Percentiles rank a stretch among this genome's conserved stretches.
Evolutionary conservation across 2,329 filamentous ascomycete genomes (phyloP).

Genomic region (Bipolaris victoriae): DNA sequence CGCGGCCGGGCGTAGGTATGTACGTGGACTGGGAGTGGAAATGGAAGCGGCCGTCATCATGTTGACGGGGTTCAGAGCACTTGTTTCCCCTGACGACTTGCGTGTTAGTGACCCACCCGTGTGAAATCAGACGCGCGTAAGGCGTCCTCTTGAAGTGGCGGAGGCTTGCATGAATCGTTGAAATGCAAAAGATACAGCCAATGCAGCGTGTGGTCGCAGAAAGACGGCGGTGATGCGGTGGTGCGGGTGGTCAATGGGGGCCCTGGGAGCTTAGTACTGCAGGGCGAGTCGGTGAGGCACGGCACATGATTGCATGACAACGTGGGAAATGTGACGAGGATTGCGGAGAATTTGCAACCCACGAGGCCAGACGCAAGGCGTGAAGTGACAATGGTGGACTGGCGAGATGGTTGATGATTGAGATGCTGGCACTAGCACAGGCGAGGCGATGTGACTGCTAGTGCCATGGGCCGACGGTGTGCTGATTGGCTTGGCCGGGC

Average conservation of each 20-base stretch:
- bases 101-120: neutral
- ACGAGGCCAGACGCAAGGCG: slow-evolving; percentile 16
- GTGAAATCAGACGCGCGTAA: neutral
- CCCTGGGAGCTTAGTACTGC: neutral
- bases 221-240: slow-evolving; percentile 18
- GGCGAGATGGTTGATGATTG: neutral
- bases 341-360: slow-evolving; percentile 22
- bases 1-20: slow-evolving; percentile 6
- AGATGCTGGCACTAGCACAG: neutral
- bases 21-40: neutral
- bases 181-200: slow-evolving; percentile 9
- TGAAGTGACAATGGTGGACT: neutral
- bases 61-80: neutral
- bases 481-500: slow-evolving; percentile 19
- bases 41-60: slow-evolving; percentile 8
- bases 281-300: slow-evolving; percentile 8
- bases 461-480: slow-evolving; percentile 18
- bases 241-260: slow-evolving; percentile 8
- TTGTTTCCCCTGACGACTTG: neutral
- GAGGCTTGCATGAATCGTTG: slow-evolving; percentile 14
- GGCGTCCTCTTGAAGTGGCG: slow-evolving; percentile 5
- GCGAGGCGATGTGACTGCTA: neutral
- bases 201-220: slow-evolving; percentile 17
- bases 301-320: slow-evolving; percentile 21
- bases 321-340: slow-evolving; percentile 7